Conservation (phyloP, 2,329 filamentous ascomycete genomes). For the Penicillium sp. region DNA sequence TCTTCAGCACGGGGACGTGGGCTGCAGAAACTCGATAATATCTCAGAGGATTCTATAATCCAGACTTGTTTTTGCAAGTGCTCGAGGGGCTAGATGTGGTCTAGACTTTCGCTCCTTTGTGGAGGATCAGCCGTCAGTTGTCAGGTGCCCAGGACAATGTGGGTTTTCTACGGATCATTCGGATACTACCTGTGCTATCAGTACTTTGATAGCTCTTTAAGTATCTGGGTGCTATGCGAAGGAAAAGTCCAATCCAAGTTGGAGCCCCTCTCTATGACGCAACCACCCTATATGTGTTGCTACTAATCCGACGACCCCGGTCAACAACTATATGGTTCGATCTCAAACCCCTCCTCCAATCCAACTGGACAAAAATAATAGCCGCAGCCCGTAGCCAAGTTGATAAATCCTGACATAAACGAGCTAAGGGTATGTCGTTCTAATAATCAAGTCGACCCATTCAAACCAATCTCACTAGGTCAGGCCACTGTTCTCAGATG, state of each 20-base stretch:
- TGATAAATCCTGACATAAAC: not conserved
- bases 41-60: conserved; percentile 10
- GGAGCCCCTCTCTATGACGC: conserved; percentile 11
- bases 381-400: not conserved
- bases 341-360: not conserved
- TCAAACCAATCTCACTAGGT: not conserved
- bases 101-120: conserved; percentile 9
- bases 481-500: not conserved
- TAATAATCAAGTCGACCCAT: not conserved
- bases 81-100: not conserved
- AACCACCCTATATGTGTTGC: conserved; percentile 12
- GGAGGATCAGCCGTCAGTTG: conserved; percentile 8
- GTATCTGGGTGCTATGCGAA: not conserved
- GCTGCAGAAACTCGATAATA: conserved; percentile 11
- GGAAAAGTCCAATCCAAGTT: not conserved
- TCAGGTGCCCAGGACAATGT: not conserved
- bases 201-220: not conserved
- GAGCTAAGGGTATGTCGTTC: not conserved
- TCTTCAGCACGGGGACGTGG: conserved; percentile 9
- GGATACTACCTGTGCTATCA: not conserved
- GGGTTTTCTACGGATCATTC: not conserved
- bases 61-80: conserved; percentile 1
- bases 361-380: not conserved
- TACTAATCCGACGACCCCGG: not conserved
- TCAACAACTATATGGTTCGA: conserved; percentile 2